Base-by-base conservation (phyloP, 257 asterid species). In the Solanum pennellii region DNA sequence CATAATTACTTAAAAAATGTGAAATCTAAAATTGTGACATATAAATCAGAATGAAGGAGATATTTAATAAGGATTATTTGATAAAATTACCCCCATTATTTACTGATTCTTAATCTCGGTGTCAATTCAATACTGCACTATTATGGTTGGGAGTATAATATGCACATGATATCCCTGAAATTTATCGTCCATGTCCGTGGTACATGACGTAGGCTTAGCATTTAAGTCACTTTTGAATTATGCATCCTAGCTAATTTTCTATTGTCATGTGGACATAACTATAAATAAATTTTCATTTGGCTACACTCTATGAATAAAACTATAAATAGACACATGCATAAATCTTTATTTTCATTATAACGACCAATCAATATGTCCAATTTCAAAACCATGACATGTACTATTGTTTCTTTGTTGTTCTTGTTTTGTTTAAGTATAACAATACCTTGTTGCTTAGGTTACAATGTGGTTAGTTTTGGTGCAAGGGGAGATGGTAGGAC, bases 401-500 rank as follows among this genome's bases (percentile, higher is more conserved):
- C 83, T 84, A 45, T 60, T 18, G 44, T 86, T 60, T 65, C 79
- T 16, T 7, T 85, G 39, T 76, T 91, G 18, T 52, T 90, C 16
- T 31, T 74, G 59, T 20, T 88, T 2, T 31, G 92, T 91, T 9
- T 14, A 66, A 62, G 10, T 62, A 62, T 23, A 4, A 4, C 27
- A 60, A 7, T 94, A 60, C 73, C 96, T 77, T 44, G 5, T 77
- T 77, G 65, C 20, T 77, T 77, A 15, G 65, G n/a, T 33, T 77
- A 77, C 83, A 77, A 77, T 44, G 83, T 77, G 15, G 83, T 77
- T 77, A 77, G 83, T 44, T 77, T 77, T 44, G 83, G 98, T 4
- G 98, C 97, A 1, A 87, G 89, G 79, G 95, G 93, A 15, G 96
- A 95, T 42, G 98, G 98, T 5, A 88, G 72, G 29, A 94, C 97